These are phyloP conservation scores for Cladochytrium replicatum DNA, from an alignment of 192 early-diverging fungal species.

Conservation along the genomic window DNA sequence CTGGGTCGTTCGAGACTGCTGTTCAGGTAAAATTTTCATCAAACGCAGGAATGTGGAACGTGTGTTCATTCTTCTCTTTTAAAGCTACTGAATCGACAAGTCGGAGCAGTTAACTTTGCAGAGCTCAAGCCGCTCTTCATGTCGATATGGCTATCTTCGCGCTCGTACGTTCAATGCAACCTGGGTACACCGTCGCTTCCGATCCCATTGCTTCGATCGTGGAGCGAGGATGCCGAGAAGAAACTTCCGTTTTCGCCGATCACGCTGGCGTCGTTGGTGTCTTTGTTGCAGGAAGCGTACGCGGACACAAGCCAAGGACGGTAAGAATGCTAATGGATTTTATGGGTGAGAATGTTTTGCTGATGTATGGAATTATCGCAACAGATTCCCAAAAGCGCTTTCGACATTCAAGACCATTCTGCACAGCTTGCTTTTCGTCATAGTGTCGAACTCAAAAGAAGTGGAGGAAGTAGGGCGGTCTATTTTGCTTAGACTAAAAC, in stretches of 20 bases:
- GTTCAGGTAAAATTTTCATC: no score
- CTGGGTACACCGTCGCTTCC: constrained; percentile 51
- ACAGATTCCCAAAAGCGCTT: constrained; percentile 62
- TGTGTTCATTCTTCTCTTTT: no score
- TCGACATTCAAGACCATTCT: constrained; percentile 65
- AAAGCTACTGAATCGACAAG: constrained; percentile 79
- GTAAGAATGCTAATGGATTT: constrained; percentile 11
- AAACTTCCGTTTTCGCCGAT: constrained; percentile 52
- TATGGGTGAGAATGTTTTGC: neutral
- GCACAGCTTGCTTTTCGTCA: constrained; percentile 66
- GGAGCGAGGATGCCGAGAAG: constrained; percentile 26
- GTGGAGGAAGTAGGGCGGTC: constrained; percentile 58
- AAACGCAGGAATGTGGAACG: no score
- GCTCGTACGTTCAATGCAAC: constrained; percentile 50
- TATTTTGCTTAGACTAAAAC: no score
- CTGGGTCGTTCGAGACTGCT: constrained; percentile 88
- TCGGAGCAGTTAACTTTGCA: constrained; percentile 86
- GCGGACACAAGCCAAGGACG: constrained; percentile 66
- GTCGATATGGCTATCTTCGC: constrained; percentile 69
- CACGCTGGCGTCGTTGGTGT: constrained; percentile 46
- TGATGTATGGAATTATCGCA: no score
- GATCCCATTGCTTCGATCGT: constrained; percentile 60
- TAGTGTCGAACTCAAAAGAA: constrained; percentile 56
- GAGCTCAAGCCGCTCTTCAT: constrained; percentile 84
- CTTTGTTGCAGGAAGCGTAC: constrained; percentile 79